These are phyloP conservation scores for Musa balbisiana DNA, from an alignment of 202 grass and related monocot species.

Conservation along the genomic window DNA sequence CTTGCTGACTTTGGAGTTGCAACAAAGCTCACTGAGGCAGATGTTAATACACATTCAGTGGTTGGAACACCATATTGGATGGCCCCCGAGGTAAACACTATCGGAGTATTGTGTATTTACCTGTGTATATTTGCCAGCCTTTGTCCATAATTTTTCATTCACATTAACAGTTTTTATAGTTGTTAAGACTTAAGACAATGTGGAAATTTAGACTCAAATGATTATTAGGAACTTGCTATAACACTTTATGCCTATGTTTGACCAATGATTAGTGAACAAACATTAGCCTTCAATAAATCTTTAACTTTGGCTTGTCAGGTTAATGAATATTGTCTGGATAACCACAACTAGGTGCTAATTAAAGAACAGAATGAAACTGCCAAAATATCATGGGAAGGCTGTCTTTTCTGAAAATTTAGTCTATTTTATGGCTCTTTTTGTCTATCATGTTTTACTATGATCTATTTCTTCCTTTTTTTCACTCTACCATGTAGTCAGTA, in stretches of 20 bases:
- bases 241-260: neutral
- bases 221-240: neutral
- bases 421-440: neutral
- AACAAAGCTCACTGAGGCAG: conserved; percentile 96
- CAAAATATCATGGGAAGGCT: neutral
- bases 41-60: conserved; percentile 98
- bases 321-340: neutral
- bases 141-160: no score
- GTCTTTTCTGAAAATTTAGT: neutral
- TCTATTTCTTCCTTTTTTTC: neutral
- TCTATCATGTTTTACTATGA: no score
- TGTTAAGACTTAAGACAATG: no score
- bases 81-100: conserved; percentile 78
- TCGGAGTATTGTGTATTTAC: neutral
- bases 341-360: neutral
- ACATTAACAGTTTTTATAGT: no score
- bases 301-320: neutral
- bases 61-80: conserved; percentile 99
- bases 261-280: neutral
- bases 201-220: neutral
- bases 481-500: neutral
- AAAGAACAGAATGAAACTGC: neutral
- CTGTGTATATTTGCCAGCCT: neutral
- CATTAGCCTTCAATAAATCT: neutral
- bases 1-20: conserved; percentile 99